Conservation (phyloP, 140 eudicot genomes). For the Ambrosia hybrid region DNA sequence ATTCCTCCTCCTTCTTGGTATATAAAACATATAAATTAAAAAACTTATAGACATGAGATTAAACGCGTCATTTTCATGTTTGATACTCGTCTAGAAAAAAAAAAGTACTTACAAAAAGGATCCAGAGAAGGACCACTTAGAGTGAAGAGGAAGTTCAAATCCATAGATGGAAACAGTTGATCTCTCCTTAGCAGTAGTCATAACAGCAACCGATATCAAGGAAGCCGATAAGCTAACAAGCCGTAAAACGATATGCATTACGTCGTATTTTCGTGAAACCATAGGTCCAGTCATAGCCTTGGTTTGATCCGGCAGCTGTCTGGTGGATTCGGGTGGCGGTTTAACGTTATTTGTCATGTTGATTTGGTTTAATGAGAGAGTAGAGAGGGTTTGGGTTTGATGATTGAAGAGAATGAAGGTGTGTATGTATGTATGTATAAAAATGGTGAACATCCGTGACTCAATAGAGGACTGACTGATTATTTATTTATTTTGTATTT, state of each 20-base stretch:
- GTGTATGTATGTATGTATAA: background rate
- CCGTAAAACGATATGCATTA: slow-evolving; percentile 40
- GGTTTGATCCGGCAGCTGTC: slow-evolving; percentile 11
- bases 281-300: background rate
- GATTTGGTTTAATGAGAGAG: background rate
- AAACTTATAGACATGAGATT: too few relatives aligned
- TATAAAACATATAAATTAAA: too few relatives aligned
- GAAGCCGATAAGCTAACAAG: slow-evolving; percentile 48
- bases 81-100: too few relatives aligned
- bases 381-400: background rate
- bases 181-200: slow-evolving; percentile 61
- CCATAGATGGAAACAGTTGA: slow-evolving; percentile 60
- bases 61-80: too few relatives aligned
- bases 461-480: too few relatives aligned
- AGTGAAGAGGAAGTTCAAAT: slow-evolving; percentile 54
- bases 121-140: slow-evolving; percentile 86
- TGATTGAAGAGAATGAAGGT: too few relatives aligned
- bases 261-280: slow-evolving; percentile 38
- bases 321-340: background rate
- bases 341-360: slow-evolving; percentile 27
- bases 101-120: slow-evolving; percentile 60
- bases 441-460: too few relatives aligned
- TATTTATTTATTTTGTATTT: too few relatives aligned
- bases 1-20: too few relatives aligned
- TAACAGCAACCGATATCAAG: slow-evolving; percentile 46